Evolutionary conservation across 1,284 basidiomycete species (phyloP).

Genomic region (Earliella scabrosa): DNA sequence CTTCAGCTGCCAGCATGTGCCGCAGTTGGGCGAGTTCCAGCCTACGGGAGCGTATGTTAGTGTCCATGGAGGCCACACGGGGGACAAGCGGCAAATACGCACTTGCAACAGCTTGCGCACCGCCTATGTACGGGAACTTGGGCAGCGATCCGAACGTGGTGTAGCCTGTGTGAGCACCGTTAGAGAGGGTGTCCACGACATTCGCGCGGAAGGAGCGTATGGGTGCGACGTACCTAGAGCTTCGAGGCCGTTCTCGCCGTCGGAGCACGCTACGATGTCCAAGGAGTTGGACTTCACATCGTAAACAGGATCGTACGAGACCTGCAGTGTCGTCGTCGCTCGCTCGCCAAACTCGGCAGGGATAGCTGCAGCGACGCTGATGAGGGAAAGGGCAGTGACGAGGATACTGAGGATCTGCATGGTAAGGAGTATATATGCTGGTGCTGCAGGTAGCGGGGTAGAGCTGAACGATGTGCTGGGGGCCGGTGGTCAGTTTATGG

Average conservation of each 20-base stretch:
- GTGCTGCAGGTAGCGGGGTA: neutral
- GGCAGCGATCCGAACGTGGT: conserved; percentile 51
- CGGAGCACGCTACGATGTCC: conserved; percentile 50
- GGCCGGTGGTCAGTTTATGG: too few relatives aligned
- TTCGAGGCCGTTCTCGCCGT: conserved; percentile 52
- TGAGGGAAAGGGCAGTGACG: conserved; percentile 22
- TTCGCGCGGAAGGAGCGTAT: too few relatives aligned
- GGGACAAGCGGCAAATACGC: too few relatives aligned
- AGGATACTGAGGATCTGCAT: conserved; percentile 29
- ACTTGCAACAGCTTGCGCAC: conserved; percentile 45
- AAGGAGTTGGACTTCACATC: conserved; percentile 42
- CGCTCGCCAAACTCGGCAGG: conserved; percentile 11
- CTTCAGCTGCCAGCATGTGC: conserved; percentile 49
- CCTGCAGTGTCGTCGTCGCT: conserved; percentile 35
- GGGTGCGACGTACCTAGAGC: conserved; percentile 43
- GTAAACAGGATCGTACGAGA: conserved; percentile 48
- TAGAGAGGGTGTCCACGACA: too few relatives aligned
- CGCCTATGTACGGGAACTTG: conserved; percentile 52
- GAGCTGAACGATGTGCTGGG: neutral
- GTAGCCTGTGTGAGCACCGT: conserved; percentile 46
- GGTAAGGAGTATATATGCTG: neutral
- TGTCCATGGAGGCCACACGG: too few relatives aligned
- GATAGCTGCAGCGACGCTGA: conserved; percentile 15
- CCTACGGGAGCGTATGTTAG: too few relatives aligned
- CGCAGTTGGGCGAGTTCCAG: conserved; percentile 48